Evolutionary conservation across 164 flowering plant genomes (phyloP), one percentile per base, ranked within the genome.

Genomic region (Brasenia schreberi): DNA sequence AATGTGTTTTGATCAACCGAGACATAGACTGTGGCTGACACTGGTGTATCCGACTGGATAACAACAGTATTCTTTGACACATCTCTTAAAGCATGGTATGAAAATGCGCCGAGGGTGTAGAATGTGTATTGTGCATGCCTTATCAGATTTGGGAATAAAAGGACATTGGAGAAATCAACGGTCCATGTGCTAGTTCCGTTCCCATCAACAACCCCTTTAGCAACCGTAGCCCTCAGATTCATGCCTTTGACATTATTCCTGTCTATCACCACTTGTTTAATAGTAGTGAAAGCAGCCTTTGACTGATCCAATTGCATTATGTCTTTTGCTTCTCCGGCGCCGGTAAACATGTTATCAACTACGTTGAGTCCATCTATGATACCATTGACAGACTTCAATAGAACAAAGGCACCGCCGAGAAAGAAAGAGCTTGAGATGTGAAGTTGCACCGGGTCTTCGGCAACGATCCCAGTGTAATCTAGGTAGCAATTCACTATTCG

Each of bases 401-500:
- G 65, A 59, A 94, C 70, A 27, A 45, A 82, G 1, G 87, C 96
- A 64, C 89, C 93, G 0, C 99, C 97, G 0, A 94, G 84, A 81
- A 94, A 91, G 68, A 94, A 89, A 7, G 82, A 71, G 61, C 70
- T 79, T 0, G 93, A 68, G 59, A 94, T 73, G 7, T 74, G 77
- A 12, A 91, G 87, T 71, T 91, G 96, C 4, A 91, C 88, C 0
- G 97, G 99, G 63, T 94, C 99, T 69, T 94, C 99, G 0, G 95
- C 96, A 0, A 91, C 92, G 23, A 94, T 89, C 0, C 96, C 96
- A 0, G 92, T 89, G 79, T 77, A 94, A 44, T 94, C 99, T 76
- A 94, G 14, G 80, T 94, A 94, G 56, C 76, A 85, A 68, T 89
- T 84, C 45, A 84, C 78, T 3, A 94, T 88, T 43, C 97, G 73